phyloP scores from a whole-genome alignment of 1,139 yeast genomes.

The Taphrina flavorubra region DNA sequence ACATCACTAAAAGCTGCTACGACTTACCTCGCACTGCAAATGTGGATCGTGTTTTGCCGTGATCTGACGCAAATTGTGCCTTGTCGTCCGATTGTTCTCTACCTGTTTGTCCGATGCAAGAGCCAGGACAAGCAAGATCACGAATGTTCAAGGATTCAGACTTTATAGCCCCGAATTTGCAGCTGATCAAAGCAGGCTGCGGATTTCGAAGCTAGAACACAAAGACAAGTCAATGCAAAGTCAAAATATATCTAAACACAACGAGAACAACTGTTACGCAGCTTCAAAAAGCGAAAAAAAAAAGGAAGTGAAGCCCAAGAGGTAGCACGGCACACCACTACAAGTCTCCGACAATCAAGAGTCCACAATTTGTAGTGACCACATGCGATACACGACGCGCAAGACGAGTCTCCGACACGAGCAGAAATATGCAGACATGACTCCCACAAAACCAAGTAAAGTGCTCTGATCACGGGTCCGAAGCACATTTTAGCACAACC shows the following conservation, averaged over 20 bases:
- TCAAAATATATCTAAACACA: conserved; percentile 9
- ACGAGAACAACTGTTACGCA: not conserved
- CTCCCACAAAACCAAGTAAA: not conserved
- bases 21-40: too few relatives aligned
- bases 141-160: too few relatives aligned
- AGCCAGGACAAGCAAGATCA: too few relatives aligned
- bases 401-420: not conserved
- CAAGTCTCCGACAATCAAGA: not conserved
- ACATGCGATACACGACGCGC: conserved; percentile 1
- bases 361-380: not conserved
- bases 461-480: not conserved
- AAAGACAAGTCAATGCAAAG: conserved; percentile 1
- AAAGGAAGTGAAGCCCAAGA: not conserved
- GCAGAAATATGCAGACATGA: not conserved
- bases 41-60: too few relatives aligned
- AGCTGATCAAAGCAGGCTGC: too few relatives aligned
- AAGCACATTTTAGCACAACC: not conserved
- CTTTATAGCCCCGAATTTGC: too few relatives aligned
- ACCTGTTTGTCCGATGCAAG: too few relatives aligned
- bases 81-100: too few relatives aligned
- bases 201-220: too few relatives aligned
- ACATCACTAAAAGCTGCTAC: too few relatives aligned
- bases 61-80: too few relatives aligned
- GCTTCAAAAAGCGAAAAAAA: not conserved
- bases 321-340: conserved; percentile 3